Percentiles rank a stretch among this genome's conserved stretches.
Evolutionary conservation across 2,329 filamentous ascomycete genomes (phyloP).

Genomic region (Hymenoscyphus infarciens): DNA sequence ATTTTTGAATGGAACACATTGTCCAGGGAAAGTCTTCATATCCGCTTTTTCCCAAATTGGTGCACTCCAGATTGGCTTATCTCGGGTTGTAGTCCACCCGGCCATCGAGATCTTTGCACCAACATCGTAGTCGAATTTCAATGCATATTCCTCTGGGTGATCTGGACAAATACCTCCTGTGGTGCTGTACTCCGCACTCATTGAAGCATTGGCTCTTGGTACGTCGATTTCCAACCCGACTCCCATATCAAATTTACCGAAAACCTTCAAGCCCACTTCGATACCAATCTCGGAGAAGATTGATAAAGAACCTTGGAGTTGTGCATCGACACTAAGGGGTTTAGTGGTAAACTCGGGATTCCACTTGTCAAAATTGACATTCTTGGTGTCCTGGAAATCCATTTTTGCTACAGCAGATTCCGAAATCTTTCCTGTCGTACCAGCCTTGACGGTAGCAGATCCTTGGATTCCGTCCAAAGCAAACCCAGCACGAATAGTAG

Average conservation of each 20-base stretch:
- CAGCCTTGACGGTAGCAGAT: conserved; percentile 6
- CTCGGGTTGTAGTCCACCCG: conserved; percentile 4
- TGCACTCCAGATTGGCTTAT: conserved; percentile 1
- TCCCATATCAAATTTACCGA: conserved; percentile 1
- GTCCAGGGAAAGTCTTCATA: conserved; percentile 9
- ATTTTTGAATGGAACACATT: conserved; percentile 8
- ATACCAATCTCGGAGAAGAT: conserved; percentile 4
- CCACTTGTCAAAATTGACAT: conserved; percentile 8
- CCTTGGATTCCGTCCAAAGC: conserved; percentile 7
- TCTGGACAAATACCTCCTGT: conserved; percentile 10
- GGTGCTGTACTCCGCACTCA: conserved; percentile 10
- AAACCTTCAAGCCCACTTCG: conserved; percentile 7
- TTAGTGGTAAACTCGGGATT: conserved; percentile 9
- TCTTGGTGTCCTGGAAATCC: neutral
- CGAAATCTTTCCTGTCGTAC: conserved; percentile 7
- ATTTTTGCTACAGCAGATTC: conserved; percentile 6
- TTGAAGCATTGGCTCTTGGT: conserved; percentile 6
- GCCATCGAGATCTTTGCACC: conserved; percentile 6
- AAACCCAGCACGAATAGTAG: conserved; percentile 10
- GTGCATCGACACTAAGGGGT: neutral
- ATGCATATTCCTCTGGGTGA: conserved; percentile 7
- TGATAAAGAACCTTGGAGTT: conserved; percentile 9
- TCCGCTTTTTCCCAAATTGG: conserved; percentile 6
- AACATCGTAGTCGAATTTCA: conserved; percentile 7
- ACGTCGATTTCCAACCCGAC: conserved; percentile 9